Percentiles rank a stretch among this genome's conserved stretches.
Conservation (phyloP, 805 yeast genomes). For the Starmerella asiatica region DNA sequence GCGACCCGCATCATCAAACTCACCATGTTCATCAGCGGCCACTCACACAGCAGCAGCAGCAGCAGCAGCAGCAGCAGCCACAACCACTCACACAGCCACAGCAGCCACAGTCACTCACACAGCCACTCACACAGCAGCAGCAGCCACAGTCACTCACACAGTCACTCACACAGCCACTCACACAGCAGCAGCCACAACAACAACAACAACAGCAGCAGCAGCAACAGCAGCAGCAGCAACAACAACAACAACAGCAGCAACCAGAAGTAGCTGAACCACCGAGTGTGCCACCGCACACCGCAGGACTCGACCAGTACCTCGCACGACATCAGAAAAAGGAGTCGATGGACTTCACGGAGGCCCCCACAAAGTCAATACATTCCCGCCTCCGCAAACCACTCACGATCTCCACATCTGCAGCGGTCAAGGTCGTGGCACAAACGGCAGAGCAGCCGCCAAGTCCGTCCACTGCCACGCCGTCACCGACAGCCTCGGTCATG, state of each 20-base stretch:
- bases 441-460: conserved; percentile 18
- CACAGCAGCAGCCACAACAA: no score
- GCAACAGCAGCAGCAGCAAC: background rate
- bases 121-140: background rate
- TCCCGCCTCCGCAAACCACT: conserved; percentile 6
- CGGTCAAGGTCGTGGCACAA: conserved; percentile 14
- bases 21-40: background rate
- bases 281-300: background rate
- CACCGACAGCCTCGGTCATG: conserved; percentile 17
- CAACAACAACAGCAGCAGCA: background rate
- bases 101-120: background rate
- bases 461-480: conserved; percentile 18
- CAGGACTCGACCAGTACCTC: background rate
- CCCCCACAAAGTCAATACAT: background rate
- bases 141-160: no score
- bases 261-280: background rate
- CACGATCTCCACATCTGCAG: conserved; percentile 6
- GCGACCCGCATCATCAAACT: background rate
- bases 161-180: no score
- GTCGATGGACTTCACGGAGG: background rate
- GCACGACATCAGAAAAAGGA: background rate
- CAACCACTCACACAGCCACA: background rate
- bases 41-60: background rate
- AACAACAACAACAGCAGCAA: no score
- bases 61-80: no score